Evolutionary conservation across 140 eudicot genomes (phyloP).

Genomic region (Flaveria floridana): DNA sequence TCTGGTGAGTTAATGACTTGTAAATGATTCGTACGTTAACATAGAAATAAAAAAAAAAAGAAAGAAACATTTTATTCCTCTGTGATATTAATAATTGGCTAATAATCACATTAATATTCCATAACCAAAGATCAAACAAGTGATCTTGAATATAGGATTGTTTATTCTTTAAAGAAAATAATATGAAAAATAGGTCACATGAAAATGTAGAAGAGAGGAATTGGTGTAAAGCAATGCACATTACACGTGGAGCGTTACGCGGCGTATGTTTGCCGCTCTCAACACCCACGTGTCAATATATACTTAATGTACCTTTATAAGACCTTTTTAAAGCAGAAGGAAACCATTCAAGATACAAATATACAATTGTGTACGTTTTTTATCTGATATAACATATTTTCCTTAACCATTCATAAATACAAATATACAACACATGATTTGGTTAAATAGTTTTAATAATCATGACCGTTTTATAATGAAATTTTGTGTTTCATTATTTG

Average conservation of each 20-base stretch:
- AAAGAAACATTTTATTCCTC: too few species aligned
- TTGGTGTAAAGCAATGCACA: constrained; percentile 1
- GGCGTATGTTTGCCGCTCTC: constrained; percentile 38
- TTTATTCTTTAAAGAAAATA: background rate
- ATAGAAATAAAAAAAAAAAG: too few species aligned
- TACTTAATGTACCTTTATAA: background rate
- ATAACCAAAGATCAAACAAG: background rate
- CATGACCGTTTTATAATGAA: too few species aligned
- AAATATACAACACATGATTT: background rate
- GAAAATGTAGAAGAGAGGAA: background rate
- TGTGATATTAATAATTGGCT: too few species aligned
- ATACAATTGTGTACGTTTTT: background rate
- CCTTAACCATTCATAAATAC: background rate
- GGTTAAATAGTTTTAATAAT: too few species aligned
- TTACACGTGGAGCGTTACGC: constrained; percentile 30
- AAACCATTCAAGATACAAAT: background rate
- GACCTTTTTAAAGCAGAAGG: background rate
- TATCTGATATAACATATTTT: too few species aligned
- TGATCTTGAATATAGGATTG: background rate
- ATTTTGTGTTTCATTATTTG: too few species aligned
- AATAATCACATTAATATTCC: too few species aligned
- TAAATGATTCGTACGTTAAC: too few species aligned
- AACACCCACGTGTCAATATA: constrained; percentile 9
- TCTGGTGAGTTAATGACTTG: accelerated
- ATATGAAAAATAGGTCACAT: background rate